Evolutionary conservation across 2,329 filamentous ascomycete species (phyloP).

Genomic region (Exophiala mesophila): DNA sequence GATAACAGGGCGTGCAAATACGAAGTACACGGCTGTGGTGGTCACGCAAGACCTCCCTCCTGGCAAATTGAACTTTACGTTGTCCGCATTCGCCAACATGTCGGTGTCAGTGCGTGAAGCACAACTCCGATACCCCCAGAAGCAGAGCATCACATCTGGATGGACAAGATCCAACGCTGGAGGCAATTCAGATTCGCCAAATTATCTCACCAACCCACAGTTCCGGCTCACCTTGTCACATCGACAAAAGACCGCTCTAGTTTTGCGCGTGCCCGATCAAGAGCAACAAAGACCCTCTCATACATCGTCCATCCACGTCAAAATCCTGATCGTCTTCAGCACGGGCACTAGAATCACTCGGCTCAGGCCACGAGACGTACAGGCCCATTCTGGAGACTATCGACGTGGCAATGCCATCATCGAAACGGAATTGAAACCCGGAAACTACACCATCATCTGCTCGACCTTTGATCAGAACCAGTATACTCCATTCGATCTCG

Average conservation of each 20-base stretch:
- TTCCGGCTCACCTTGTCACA: conserved; percentile 56
- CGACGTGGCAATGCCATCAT: conserved; percentile 71
- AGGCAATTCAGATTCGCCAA: conserved; percentile 70
- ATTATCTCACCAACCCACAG: conserved; percentile 83
- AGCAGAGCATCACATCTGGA: conserved; percentile 55
- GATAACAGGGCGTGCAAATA: conserved; percentile 54
- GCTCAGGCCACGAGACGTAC: conserved; percentile 68
- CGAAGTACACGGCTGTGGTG: conserved; percentile 60
- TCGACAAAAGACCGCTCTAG: conserved; percentile 34
- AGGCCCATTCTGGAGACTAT: conserved; percentile 84
- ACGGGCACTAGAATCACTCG: conserved; percentile 63
- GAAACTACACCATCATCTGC: conserved; percentile 54
- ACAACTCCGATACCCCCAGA: conserved; percentile 54
- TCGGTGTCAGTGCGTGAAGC: conserved; percentile 60
- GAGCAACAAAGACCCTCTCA: not conserved
- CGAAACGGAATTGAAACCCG: conserved; percentile 60
- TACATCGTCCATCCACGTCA: conserved; percentile 75
- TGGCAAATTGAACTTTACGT: conserved; percentile 73
- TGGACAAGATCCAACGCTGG: conserved; percentile 81
- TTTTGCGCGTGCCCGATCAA: conserved; percentile 34
- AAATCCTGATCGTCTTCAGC: conserved; percentile 58
- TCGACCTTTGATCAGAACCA: conserved; percentile 37
- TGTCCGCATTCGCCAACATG: conserved; percentile 71
- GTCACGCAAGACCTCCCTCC: conserved; percentile 74
- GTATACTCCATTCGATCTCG: conserved; percentile 66